Base-by-base conservation (phyloP, 2,329 filamentous ascomycete genomes). In the Fusarium albosuccineum region DNA sequence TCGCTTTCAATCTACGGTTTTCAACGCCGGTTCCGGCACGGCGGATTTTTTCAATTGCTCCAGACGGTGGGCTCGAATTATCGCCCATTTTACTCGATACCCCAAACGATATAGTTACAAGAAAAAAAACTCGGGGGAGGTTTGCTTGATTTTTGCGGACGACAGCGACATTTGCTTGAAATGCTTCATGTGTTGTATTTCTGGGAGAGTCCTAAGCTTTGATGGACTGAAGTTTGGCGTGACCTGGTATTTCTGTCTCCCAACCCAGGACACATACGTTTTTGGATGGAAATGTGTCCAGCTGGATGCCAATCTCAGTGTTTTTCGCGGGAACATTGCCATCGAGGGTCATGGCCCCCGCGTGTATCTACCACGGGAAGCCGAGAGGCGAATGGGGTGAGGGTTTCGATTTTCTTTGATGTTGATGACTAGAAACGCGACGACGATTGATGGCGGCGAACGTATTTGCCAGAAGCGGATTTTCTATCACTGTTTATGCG, bases 351-450 rank as follows among this genome's bases (percentile, higher is more conserved):
- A 44, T 14, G 27, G 22, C 17, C 9, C 9, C 34, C 22, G 34
- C 17, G 37, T 14, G 30, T 6, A 26, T 26, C 14, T 22, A 46
- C 29, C 40, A 14, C 34, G n/a, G 39, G 26, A n/a, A 17, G 14
- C 13, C 41, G 36, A 48, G 14, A 26, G 51, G 49, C 33, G 42
- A 51, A 16, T 45, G 27, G 29, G 16, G 33, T 17, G 44, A 27
- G 16, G 26, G 36, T n/a, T 55, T 55, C 27, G 50, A 41, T 42
- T 50, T 44, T 51, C 26, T 59, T 63, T 48, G 29, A 51, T 50
- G 36, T 62, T 68, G 54, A 68, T 42, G 62, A 68, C 44, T 45
- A 66, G 55, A 66, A 65, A 68, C 34, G 62, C 36, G 48, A 68
- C 52, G 46, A 63, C 40, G 51, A 67, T 54, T 69, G 45, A 60